Evolutionary conservation across 139 green algal species (phyloP).

Genomic region (Haematococcus lacustris): DNA sequence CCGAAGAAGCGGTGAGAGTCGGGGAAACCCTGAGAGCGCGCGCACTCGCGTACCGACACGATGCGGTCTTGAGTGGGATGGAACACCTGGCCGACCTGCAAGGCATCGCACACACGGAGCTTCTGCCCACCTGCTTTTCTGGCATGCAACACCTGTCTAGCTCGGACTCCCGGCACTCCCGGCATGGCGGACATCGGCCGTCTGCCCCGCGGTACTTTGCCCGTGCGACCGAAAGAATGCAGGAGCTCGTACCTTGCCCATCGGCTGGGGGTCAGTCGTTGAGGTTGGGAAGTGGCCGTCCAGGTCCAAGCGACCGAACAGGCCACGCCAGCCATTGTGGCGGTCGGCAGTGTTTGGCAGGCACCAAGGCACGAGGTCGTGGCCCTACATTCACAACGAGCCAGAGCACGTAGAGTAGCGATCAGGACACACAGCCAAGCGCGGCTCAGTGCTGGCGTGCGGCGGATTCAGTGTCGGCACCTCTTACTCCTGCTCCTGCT

Average conservation of each 20-base stretch:
- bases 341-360: constrained; percentile 90
- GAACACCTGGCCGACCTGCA: constrained; percentile 86
- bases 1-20: constrained; percentile 77
- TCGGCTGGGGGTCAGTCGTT: constrained; percentile 94
- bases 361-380: constrained; percentile 91
- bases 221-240: too few species aligned
- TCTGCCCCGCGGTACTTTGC: too few species aligned
- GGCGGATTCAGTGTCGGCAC: too few species aligned
- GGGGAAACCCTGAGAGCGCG: constrained; percentile 83
- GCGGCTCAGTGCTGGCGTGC: too few species aligned
- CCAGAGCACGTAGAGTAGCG: too few species aligned
- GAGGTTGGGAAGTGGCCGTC: constrained; percentile 95
- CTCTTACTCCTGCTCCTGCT: too few species aligned
- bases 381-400: constrained; percentile 37
- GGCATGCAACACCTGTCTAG: too few species aligned
- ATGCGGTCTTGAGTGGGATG: constrained; percentile 94
- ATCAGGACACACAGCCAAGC: too few species aligned
- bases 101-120: too few species aligned
- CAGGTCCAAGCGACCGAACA: constrained; percentile 89
- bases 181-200: too few species aligned
- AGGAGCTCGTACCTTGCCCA: constrained; percentile 88
- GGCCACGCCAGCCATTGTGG: constrained; percentile 93
- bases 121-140: too few species aligned
- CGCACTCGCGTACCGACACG: constrained; percentile 91
- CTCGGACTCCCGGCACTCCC: too few species aligned